A percentile compares a stretch with the other conserved stretches of the same genome.
These are phyloP conservation scores for Gloeopeniophorella convolvens DNA, from an alignment of 768 basidiomycete genomes.

Conservation along the genomic window DNA sequence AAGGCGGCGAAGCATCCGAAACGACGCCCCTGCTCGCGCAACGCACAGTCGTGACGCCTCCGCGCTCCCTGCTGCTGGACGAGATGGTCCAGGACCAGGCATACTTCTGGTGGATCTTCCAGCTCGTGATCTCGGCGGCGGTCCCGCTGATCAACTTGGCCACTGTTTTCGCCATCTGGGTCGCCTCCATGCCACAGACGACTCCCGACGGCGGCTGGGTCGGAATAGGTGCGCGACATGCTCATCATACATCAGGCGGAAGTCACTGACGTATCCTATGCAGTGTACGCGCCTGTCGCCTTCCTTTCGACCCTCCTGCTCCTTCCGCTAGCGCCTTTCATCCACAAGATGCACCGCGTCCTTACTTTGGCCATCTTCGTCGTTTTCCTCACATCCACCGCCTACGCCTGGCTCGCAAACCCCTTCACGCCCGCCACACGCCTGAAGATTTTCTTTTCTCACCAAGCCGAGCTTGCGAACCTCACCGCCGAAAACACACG, in stretches of 20 bases:
- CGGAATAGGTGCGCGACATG: slow-evolving; percentile 36
- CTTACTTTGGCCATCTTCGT: slow-evolving; percentile 33
- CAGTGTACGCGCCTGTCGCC: slow-evolving; percentile 47
- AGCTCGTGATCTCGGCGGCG: slow-evolving; percentile 49
- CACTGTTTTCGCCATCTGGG: slow-evolving; percentile 36
- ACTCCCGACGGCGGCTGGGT: slow-evolving; percentile 55
- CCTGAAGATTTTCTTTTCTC: slow-evolving; percentile 67
- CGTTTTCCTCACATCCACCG: slow-evolving; percentile 34
- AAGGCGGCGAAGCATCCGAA: slow-evolving; percentile 14
- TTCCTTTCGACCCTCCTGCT: slow-evolving; percentile 44
- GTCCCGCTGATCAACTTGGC: slow-evolving; percentile 49
- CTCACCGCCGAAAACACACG: not conserved
- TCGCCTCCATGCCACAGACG: slow-evolving; percentile 45
- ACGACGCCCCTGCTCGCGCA: slow-evolving; percentile 15
- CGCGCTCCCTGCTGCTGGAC: not conserved
- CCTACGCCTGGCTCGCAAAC: slow-evolving; percentile 41
- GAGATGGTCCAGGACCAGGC: slow-evolving; percentile 22
- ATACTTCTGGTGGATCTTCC: slow-evolving; percentile 51
- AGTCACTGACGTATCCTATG: slow-evolving; percentile 1
- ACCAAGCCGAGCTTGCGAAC: slow-evolving; percentile 42
- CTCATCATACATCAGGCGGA: not conserved
- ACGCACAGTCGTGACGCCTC: not conserved
- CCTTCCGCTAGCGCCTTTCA: slow-evolving; percentile 60
- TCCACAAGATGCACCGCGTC: slow-evolving; percentile 40
- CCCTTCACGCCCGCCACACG: slow-evolving; percentile 58